Base-by-base conservation (phyloP, 2,329 filamentous ascomycete species). In the Chrysoporthe austroafricana region DNA sequence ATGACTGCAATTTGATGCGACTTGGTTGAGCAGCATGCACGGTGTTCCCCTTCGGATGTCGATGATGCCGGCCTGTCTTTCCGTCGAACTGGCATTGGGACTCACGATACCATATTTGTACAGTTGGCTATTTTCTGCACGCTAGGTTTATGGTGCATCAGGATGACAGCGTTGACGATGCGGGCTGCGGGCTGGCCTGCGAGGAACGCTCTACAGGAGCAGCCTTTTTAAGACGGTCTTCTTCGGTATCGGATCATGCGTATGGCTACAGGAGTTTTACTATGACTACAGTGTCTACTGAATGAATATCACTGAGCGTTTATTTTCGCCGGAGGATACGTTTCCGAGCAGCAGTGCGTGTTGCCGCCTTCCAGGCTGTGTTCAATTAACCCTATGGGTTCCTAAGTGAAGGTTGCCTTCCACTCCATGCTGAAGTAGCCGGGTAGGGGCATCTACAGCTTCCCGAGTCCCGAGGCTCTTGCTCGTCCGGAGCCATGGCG, bases 11-110 rank as follows among this genome's bases (percentile, higher is more conserved):
- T 44, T 44, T 8, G 9, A 21, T 4, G n/a, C 4, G 9, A 9
- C 9, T 39, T 9, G 36, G 36, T 39, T 39, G 36, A 39, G 36
- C 36, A 39, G 36, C 36, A 39, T 39, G 36, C 36, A 39, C 36
- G 36, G 36, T 39, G 26, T 26, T 26, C 36, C 13, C 2, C 14
- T 13, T 13, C 14, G 44, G 59, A 18, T 46, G 48, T 39, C 8
- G 56, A 65, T 18, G 60, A 63, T 39, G 16, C 26, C 42, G 26
- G 57, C 26, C 44, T 46, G 44, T 16, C 44, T n/a, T 13, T n/a
- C 18, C 13, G 4, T 4, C 4, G 8, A 18, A 46, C 18, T 46
- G 44, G 44, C 44, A 18, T 39, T 39, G 44, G 44, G 18, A 16
- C 13, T n/a, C 14, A 2, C 14, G 6, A 46, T 46, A 46, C 7